Evolutionary conservation across 257 asterid species (phyloP).

Genomic region (Fraxinus americana): DNA sequence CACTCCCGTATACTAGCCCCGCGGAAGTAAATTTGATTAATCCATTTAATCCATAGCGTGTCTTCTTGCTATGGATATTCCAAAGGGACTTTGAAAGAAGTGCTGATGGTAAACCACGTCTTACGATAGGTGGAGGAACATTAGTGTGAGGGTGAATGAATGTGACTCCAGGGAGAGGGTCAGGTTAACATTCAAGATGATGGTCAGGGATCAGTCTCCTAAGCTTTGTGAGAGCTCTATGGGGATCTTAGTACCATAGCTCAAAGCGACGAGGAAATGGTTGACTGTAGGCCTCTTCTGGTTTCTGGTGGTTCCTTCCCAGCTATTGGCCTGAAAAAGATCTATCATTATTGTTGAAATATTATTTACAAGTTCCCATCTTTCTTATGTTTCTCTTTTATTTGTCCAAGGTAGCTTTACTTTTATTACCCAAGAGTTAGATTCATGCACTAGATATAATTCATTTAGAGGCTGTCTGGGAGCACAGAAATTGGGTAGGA

Average conservation of each 20-base stretch:
- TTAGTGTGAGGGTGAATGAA: conserved; percentile 70
- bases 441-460: neutral
- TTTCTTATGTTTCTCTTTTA: neutral
- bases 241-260: too few species aligned
- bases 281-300: conserved; percentile 37
- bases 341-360: conserved; percentile 55
- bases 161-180: conserved; percentile 51
- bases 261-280: conserved; percentile 53
- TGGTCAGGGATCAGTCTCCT: too few species aligned
- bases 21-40: too few species aligned
- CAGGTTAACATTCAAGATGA: too few species aligned
- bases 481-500: too few species aligned
- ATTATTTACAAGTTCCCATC: conserved; percentile 3
- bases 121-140: conserved; percentile 80
- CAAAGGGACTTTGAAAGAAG: too few species aligned
- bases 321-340: conserved; percentile 46
- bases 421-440: neutral
- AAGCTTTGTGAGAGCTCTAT: too few species aligned
- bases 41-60: too few species aligned
- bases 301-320: conserved; percentile 65
- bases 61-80: too few species aligned
- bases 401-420: neutral
- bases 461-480: too few species aligned
- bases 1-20: too few species aligned
- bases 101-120: too few species aligned